Evolutionary conservation across 768 basidiomycete species (phyloP).

Genomic region (Kwoniella shandongensis): DNA sequence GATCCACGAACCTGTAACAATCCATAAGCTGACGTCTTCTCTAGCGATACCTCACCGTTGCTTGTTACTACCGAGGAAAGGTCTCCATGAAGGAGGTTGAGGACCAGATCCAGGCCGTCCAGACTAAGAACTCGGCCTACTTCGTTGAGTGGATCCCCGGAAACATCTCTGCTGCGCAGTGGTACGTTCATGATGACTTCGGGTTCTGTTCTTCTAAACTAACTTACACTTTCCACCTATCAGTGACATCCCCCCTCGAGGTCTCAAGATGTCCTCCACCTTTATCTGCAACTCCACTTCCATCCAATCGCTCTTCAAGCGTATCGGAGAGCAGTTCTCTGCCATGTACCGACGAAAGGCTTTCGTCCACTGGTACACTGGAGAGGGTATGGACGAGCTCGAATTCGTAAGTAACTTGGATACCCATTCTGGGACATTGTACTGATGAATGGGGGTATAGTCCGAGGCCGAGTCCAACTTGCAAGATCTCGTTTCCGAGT

Average conservation of each 20-base stretch:
- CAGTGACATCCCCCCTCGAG: conserved; percentile 87
- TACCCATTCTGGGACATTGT: conserved; percentile 22
- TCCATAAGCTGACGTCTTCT: neutral
- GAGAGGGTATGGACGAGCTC: conserved; percentile 89
- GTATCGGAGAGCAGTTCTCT: conserved; percentile 96
- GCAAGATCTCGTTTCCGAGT: conserved; percentile 97
- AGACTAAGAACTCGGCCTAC: conserved; percentile 93
- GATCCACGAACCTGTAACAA: neutral
- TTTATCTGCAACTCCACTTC: conserved; percentile 97
- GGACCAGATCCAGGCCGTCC: conserved; percentile 95
- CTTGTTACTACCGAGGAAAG: conserved; percentile 97
- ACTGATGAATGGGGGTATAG: conserved; percentile 59
- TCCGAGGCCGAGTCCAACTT: conserved; percentile 99
- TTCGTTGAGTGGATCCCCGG: conserved; percentile 99
- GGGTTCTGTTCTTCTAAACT: neutral
- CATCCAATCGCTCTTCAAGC: conserved; percentile 98
- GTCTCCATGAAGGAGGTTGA: conserved; percentile 99
- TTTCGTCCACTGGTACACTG: conserved; percentile 82
- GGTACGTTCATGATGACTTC: conserved; percentile 52
- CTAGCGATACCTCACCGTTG: conserved; percentile 89
- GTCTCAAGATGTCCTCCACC: conserved; percentile 93
- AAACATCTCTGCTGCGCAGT: conserved; percentile 96
- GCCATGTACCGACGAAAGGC: conserved; percentile 96
- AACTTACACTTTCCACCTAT: conserved; percentile 1
- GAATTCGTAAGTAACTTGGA: conserved; percentile 45